phyloP scores from a whole-genome alignment of 257 asterid species.

The Nicotiana obtusifolia region DNA sequence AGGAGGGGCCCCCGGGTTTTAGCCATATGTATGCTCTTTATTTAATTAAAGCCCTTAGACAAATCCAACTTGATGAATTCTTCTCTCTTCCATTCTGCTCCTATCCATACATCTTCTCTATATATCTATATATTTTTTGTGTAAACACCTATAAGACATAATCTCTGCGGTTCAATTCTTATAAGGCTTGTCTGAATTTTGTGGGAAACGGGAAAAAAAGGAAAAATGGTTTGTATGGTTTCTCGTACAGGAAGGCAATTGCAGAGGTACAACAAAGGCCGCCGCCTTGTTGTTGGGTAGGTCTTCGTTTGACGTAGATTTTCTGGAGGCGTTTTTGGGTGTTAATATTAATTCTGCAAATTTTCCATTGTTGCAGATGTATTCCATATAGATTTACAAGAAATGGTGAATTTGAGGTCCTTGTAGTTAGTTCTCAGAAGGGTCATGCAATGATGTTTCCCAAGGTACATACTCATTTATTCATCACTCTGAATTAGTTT shows the following conservation, averaged over 20 bases:
- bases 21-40: neutral
- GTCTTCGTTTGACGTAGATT: neutral
- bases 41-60: neutral
- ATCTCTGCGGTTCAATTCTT: neutral
- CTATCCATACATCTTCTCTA: neutral
- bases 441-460: constrained; percentile 71
- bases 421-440: constrained; percentile 59
- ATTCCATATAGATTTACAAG: constrained; percentile 52
- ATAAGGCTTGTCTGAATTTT: neutral
- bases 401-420: constrained; percentile 55
- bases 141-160: neutral
- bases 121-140: neutral
- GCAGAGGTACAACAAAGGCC: constrained; percentile 62
- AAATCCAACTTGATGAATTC: neutral
- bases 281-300: constrained; percentile 67
- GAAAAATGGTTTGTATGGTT: constrained; percentile 36
- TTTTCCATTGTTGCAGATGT: constrained; percentile 34
- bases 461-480: constrained; percentile 31
- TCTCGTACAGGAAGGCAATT: constrained; percentile 65
- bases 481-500: neutral
- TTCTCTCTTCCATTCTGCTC: neutral
- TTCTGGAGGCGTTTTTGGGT: too few species aligned
- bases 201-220: neutral
- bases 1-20: neutral
- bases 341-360: neutral